Base-by-base conservation (phyloP, 495 filamentous ascomycete genomes). In the Xylaria curta region DNA sequence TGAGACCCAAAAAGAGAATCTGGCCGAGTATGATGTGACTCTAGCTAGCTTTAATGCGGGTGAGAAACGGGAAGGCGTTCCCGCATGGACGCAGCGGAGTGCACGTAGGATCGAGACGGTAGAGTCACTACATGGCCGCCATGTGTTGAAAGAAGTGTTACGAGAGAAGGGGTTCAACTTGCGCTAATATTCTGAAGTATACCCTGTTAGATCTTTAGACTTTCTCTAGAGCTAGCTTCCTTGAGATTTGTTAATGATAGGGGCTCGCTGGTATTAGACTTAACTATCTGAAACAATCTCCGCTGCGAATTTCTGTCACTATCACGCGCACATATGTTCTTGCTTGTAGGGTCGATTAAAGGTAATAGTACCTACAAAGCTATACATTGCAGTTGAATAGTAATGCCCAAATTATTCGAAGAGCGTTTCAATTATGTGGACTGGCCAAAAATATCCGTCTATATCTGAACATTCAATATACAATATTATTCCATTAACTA, bases 61-160 rank as follows among this genome's bases (percentile, higher is more conserved):
- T 9, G 71, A 75, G 71, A 66, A 56, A 26, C 71, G 75, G 38
- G 61, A 51, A 21, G 75, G 71, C 59, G 71, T 73, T 44, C 75
- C 75, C 9, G 51, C 28, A 6, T 78, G 76, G 76, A 78, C 76
- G 38, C 70, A 74, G 42, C 74, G 76, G 28, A 76, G 74, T 36
- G 76, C 76, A 28, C 49, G 66, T 28, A 68, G 74, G 17, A 72
- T 78, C n/a, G 74, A 73, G 13, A 76, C 68, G 31, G 69, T 74
- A n/a, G 72, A 74, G 47, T 78, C 74, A 36, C 38, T 78, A 42
- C 72, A 73, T 38, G 76, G 76, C 9, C 68, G 68, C 1, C 68
- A 70, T 53, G 44, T 70, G 28, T 24, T 70, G 44, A 70, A 62
- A 33, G 68, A 70, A 36, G 58, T 40, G 0, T 6, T 70, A 40